These are phyloP conservation scores for Tylopilus rubrobrunneus DNA, from an alignment of 768 basidiomycete genomes.

Conservation along the genomic window DNA sequence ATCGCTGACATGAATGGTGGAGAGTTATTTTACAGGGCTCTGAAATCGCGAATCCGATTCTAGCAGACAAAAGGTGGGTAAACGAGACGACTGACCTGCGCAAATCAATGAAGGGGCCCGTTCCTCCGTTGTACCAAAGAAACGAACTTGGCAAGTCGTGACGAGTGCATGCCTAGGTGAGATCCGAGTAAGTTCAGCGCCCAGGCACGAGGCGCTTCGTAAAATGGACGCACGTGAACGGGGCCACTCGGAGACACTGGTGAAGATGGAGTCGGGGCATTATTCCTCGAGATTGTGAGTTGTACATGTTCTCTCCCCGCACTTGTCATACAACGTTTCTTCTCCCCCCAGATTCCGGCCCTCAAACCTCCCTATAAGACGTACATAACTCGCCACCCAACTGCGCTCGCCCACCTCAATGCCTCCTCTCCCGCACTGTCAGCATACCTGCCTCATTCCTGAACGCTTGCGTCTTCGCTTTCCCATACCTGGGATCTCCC, in stretches of 20 bases:
- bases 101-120: too few species aligned
- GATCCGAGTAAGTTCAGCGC: too few species aligned
- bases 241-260: conserved; percentile 60
- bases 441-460: conserved; percentile 64
- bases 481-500: conserved; percentile 92
- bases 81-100: too few species aligned
- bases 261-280: conserved; percentile 64
- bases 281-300: conserved; percentile 70
- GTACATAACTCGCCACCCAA: conserved; percentile 79
- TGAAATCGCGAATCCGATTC: too few species aligned
- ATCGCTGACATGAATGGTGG: too few species aligned
- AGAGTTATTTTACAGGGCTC: too few species aligned
- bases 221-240: too few species aligned
- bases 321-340: neutral
- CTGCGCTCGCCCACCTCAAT: conserved; percentile 66
- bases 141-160: too few species aligned
- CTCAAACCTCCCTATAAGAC: conserved; percentile 71
- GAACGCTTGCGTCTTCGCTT: conserved; percentile 60
- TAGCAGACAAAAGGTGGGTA: too few species aligned
- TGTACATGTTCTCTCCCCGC: neutral
- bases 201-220: too few species aligned
- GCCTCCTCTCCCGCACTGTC: conserved; percentile 43
- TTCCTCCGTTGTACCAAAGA: too few species aligned
- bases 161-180: too few species aligned
- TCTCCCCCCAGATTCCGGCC: conserved; percentile 50